Base-by-base conservation (phyloP, 768 basidiomycete species). In the Serendipita vermifera region DNA sequence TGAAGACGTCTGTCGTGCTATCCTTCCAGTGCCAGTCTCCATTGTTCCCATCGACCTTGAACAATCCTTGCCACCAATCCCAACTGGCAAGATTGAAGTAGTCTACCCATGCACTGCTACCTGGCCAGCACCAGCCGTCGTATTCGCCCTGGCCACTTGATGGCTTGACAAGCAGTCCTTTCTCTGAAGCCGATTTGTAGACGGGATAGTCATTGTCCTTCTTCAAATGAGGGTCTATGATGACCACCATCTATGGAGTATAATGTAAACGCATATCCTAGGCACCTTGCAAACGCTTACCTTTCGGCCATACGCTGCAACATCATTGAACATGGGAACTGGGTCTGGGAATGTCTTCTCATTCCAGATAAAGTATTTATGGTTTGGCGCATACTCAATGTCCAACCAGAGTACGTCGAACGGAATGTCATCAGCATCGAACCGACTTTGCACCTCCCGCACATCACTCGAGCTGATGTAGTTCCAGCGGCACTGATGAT, bases 81-180 rank as follows among this genome's bases (percentile, higher is more conserved):
- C 90, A 93, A 38, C 80, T 79, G 31, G 69, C 74, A 27, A 91
- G 91, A 65, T 98, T 85, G 79, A 98, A 96, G 71, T 89, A 96
- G 66, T 99, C 96, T 35, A 92, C 83, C 94, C 94, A 99, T 4
- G 91, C 86, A 60, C 84, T 87, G 68, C 85, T 90, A 33, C 96
- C 96, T 22, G 88, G 81, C 96, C 96, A 99, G 70, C 96, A 99
- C 92, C 91, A 97, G 17, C 96, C 96, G 63, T 97, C 92, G 62
- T 87, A 93, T 68, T 94, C 88, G 27, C 57, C 65, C 57, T 84
- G 73, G 14, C 87, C 89, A 43, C 81, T 82, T 36, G 80, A 77
- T 31, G 81, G 78, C 69, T 92, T 97, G 60, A 90, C 81, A 36
- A 98, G 78, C 7, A 96, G 67, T 33, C 75, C 82, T n/a, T 80